These are phyloP conservation scores for Solanum hybrid DNA, from an alignment of 305 asterid species.

Conservation along the genomic window DNA sequence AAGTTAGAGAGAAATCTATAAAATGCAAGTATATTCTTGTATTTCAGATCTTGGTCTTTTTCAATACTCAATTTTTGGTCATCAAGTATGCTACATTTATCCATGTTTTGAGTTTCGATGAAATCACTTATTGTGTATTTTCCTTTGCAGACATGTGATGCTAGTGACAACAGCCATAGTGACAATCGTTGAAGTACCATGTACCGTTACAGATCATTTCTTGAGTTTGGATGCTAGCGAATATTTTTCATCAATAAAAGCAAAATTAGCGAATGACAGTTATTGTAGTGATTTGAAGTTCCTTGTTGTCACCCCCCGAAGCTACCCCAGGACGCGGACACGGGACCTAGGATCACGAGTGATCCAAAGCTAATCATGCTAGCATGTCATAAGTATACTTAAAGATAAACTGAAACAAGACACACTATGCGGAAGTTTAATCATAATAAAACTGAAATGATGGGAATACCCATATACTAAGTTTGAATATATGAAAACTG, in stretches of 20 bases:
- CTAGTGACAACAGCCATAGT: not conserved
- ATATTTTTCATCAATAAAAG: not conserved
- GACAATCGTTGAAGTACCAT: not conserved
- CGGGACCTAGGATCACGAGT: too few species aligned
- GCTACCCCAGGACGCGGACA: too few species aligned
- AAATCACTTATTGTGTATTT: not conserved
- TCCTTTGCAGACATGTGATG: not conserved
- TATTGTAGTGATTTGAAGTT: not conserved
- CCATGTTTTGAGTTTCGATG: not conserved
- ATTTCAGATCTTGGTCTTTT: not conserved
- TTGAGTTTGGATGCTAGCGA: not conserved
- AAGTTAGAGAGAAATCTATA: not conserved
- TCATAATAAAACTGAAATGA: too few species aligned
- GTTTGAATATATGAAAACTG: too few species aligned
- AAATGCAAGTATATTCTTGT: not conserved
- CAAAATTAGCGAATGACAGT: not conserved
- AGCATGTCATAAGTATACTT: too few species aligned
- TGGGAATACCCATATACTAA: too few species aligned
- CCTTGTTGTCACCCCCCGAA: not conserved
- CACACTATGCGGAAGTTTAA: too few species aligned
- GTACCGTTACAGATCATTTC: not conserved
- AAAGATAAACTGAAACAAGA: too few species aligned
- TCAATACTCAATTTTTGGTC: not conserved
- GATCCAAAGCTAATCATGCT: too few species aligned
- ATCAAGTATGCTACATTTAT: not conserved